These are phyloP conservation scores for Ophiobolus disseminans DNA, from an alignment of 2,329 filamentous ascomycete genomes.

Conservation along the genomic window DNA sequence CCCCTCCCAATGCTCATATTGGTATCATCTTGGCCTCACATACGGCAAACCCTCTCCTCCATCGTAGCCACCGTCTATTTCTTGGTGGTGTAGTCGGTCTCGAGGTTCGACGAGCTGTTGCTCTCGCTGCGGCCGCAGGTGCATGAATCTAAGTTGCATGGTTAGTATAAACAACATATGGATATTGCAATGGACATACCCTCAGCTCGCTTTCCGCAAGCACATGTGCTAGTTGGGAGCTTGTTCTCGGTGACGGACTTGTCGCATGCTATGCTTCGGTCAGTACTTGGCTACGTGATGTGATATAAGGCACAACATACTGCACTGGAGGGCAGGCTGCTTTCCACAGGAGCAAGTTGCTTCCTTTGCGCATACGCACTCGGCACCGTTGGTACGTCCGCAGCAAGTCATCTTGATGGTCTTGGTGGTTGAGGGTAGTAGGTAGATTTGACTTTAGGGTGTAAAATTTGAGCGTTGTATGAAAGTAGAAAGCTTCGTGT, in stretches of 20 bases:
- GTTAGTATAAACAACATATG: too few relatives aligned
- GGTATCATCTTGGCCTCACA: slow-evolving; percentile 1
- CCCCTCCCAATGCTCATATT: slow-evolving; percentile 18
- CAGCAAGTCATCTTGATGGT: slow-evolving; percentile 61
- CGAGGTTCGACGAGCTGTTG: slow-evolving; percentile 67
- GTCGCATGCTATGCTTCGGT: slow-evolving; percentile 63
- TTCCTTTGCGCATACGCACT: slow-evolving; percentile 65
- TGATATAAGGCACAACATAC: slow-evolving; percentile 33
- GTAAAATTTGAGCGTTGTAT: slow-evolving; percentile 9
- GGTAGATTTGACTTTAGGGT: too few relatives aligned
- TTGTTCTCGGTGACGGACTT: slow-evolving; percentile 79
- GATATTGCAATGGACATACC: slow-evolving; percentile 63
- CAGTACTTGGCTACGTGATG: slow-evolving; percentile 16
- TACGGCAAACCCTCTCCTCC: neutral
- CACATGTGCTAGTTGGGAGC: slow-evolving; percentile 71
- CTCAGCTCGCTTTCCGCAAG: slow-evolving; percentile 77
- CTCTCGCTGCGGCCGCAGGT: slow-evolving; percentile 80
- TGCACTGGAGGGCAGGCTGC: slow-evolving; percentile 84
- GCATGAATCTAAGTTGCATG: slow-evolving; percentile 65
- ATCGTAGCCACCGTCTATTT: slow-evolving; percentile 32
- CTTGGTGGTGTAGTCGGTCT: slow-evolving; percentile 88
- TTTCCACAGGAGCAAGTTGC: slow-evolving; percentile 87
- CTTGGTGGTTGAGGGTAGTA: slow-evolving; percentile 16
- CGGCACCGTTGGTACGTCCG: slow-evolving; percentile 59
- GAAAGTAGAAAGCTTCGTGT: neutral